Percentiles rank a stretch among this genome's conserved stretches.
Conservation (phyloP, 495 filamentous ascomycete species). For the Sordaria brevicollis region DNA sequence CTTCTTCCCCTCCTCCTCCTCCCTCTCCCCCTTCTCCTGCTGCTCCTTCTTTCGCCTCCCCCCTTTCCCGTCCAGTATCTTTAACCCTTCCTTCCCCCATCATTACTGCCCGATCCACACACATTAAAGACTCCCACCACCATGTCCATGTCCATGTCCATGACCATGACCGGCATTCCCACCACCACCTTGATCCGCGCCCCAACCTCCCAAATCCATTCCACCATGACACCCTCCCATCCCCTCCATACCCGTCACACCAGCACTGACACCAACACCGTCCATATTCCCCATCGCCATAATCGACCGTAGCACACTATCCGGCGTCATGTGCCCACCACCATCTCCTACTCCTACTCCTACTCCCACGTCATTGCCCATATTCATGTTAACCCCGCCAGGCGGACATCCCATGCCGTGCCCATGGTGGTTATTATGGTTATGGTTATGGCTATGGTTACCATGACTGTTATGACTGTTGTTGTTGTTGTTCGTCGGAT, state of each 20-base stretch:
- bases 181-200: no score
- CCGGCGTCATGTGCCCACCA: constrained; percentile 37
- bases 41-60: no score
- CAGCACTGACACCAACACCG: no score
- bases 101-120: no score
- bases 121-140: background rate
- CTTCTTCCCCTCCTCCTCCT: no score
- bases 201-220: background rate
- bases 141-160: background rate
- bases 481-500: background rate
- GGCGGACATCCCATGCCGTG: background rate
- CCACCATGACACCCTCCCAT: no score
- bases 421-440: no score
- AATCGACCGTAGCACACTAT: constrained; percentile 39
- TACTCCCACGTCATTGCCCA: constrained; percentile 25
- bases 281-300: constrained; percentile 37
- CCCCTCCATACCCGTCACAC: constrained; percentile 18
- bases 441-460: no score
- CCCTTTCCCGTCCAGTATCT: no score
- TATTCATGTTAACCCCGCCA: background rate
- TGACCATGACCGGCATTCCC: background rate
- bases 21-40: no score
- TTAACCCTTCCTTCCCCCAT: no score
- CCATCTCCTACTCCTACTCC: constrained; percentile 15
- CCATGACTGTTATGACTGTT: background rate